phyloP scores from a whole-genome alignment of 371 early-diverging fungal genomes.

The Mucor racemosus region DNA sequence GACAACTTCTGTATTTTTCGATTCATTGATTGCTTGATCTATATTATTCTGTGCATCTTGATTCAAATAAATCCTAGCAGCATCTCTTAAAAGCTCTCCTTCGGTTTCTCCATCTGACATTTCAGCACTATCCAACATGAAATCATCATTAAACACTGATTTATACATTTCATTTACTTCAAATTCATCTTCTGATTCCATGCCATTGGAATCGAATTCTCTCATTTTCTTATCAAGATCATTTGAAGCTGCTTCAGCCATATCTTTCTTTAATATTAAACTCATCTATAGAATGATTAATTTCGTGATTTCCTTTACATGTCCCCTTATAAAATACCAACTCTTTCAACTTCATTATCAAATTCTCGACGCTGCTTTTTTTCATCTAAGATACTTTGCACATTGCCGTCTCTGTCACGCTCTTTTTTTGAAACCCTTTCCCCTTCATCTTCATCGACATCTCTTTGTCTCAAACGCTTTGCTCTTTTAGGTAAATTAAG shows the following conservation, averaged over 20 bases:
- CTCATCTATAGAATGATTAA: background rate
- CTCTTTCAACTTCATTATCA: background rate
- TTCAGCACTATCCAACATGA: background rate
- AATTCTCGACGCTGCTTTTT: constrained; percentile 1
- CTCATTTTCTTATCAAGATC: background rate
- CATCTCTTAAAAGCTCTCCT: background rate
- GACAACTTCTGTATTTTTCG: constrained; percentile 10
- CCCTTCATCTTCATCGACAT: background rate
- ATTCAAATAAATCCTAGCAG: constrained; percentile 7
- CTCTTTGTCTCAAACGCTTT: constrained; percentile 2
- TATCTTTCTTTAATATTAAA: background rate
- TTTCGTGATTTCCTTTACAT: background rate
- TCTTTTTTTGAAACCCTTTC: background rate
- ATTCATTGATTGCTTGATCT: background rate
- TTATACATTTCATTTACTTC: background rate
- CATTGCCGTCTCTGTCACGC: background rate
- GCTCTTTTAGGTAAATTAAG: background rate
- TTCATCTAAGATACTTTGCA: background rate
- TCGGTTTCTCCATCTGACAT: background rate
- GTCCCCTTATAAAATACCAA: background rate
- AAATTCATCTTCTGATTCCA: background rate
- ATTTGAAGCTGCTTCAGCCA: background rate
- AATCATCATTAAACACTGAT: constrained; percentile 14
- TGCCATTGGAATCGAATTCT: background rate
- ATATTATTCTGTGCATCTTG: constrained; percentile 20